Conservation (phyloP, 805 yeast genomes). For the Clavispora santaluciae region DNA sequence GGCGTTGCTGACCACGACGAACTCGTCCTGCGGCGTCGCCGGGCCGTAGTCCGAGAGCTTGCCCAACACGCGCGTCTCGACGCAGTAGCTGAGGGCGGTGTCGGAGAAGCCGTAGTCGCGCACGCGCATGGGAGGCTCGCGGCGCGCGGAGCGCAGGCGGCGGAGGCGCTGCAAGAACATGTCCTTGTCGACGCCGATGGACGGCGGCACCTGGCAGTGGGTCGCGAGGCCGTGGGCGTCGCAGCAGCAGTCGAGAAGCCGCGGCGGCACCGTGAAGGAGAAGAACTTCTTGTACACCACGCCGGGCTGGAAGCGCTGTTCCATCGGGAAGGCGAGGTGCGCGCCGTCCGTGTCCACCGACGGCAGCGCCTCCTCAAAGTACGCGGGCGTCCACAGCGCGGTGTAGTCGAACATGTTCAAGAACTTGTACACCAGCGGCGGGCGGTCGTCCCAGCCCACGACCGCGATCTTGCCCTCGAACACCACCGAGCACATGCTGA, state of each 20-base stretch:
- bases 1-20: conserved; percentile 21
- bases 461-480: conserved; percentile 26
- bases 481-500: conserved; percentile 26
- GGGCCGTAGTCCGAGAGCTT: conserved; percentile 18
- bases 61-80: conserved; percentile 25
- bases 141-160: conserved; percentile 1
- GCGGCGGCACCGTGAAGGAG: conserved; percentile 34
- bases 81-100: conserved; percentile 25
- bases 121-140: conserved; percentile 12
- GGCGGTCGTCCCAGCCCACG: conserved; percentile 13
- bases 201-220: conserved; percentile 22
- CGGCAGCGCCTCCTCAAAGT: conserved; percentile 10
- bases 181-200: conserved; percentile 23
- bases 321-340: conserved; percentile 18
- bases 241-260: conserved; percentile 27
- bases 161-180: conserved; percentile 20
- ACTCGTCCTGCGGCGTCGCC: conserved; percentile 15
- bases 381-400: conserved; percentile 29
- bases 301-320: conserved; percentile 22
- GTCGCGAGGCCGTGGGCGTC: conserved; percentile 20
- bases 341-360: conserved; percentile 32
- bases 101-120: conserved; percentile 24
- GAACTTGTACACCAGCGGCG: conserved; percentile 23
- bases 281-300: conserved; percentile 32
- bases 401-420: conserved; percentile 28